Percentiles rank a stretch among this genome's conserved stretches.
These are phyloP conservation scores for Proliferodiscus dingleyae DNA, from an alignment of 2,329 filamentous ascomycete species.

Conservation along the genomic window DNA sequence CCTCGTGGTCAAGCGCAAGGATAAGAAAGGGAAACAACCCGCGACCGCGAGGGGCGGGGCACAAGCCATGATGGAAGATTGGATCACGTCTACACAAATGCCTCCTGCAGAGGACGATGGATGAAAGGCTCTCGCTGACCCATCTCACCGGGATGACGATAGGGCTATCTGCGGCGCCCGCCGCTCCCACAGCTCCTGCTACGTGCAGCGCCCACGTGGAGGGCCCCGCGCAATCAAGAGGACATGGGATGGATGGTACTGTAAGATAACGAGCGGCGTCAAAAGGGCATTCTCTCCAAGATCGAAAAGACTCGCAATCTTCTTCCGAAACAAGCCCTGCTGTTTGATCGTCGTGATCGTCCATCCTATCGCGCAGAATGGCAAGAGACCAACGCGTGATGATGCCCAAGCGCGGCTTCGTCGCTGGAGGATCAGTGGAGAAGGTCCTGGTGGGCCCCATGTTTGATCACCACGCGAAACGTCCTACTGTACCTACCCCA, in stretches of 20 bases:
- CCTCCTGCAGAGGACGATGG: conserved; percentile 29
- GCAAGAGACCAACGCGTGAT: conserved; percentile 7
- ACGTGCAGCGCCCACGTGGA: conserved; percentile 5
- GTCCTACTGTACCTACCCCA: too few species aligned
- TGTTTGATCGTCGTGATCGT: conserved; percentile 1
- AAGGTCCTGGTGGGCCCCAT: background rate
- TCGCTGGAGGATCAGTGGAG: conserved; percentile 4
- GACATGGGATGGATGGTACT: too few species aligned
- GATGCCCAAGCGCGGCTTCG: conserved; percentile 3
- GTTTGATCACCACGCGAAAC: conserved; percentile 7
- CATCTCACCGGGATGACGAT: background rate
- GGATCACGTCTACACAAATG: conserved; percentile 75
- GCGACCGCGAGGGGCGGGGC: conserved; percentile 37
- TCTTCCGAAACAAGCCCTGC: background rate
- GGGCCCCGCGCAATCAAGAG: too few species aligned
- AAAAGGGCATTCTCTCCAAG: too few species aligned
- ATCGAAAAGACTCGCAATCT: background rate
- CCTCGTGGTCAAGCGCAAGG: conserved; percentile 77
- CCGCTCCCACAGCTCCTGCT: conserved; percentile 8
- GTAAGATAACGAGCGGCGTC: too few species aligned
- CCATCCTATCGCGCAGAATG: background rate
- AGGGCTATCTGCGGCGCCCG: background rate
- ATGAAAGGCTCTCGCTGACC: background rate
- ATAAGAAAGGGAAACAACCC: conserved; percentile 39
- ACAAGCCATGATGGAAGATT: conserved; percentile 76